Evolutionary conservation across 495 filamentous ascomycete species (phyloP).

Genomic region (Aspergillus bridgeri): DNA sequence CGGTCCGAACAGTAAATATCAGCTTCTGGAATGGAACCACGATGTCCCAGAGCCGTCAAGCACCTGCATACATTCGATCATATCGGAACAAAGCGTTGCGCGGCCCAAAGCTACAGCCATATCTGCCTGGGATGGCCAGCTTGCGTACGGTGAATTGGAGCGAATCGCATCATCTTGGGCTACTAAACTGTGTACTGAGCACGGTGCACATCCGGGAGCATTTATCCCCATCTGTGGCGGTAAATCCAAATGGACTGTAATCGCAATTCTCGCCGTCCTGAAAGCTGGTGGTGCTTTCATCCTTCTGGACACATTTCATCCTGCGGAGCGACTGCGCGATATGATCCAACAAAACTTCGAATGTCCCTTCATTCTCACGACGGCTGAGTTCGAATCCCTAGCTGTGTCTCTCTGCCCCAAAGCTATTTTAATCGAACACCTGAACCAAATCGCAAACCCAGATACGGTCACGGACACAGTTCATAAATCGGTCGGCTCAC

Average conservation of each 20-base stretch:
- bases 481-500: too few relatives aligned
- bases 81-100: neutral
- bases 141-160: too few relatives aligned
- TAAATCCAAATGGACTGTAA: constrained; percentile 31
- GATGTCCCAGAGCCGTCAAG: neutral
- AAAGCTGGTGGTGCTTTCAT: constrained; percentile 32
- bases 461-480: too few relatives aligned
- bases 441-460: too few relatives aligned
- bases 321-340: constrained; percentile 14
- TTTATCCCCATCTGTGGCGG: neutral
- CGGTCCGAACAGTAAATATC: neutral
- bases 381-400: too few relatives aligned
- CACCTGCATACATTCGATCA: neutral
- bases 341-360: too few relatives aligned
- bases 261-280: constrained; percentile 33
- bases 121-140: neutral
- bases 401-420: too few relatives aligned
- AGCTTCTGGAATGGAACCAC: neutral
- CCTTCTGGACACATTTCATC: constrained; percentile 22
- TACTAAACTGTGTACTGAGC: too few relatives aligned
- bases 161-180: too few relatives aligned
- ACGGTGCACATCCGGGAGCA: too few relatives aligned
- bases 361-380: too few relatives aligned
- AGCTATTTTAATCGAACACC: too few relatives aligned
- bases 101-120: neutral